phyloP scores from a whole-genome alignment of 352 stramenopile genomes.

The Hyaloperonospora brassicae region DNA sequence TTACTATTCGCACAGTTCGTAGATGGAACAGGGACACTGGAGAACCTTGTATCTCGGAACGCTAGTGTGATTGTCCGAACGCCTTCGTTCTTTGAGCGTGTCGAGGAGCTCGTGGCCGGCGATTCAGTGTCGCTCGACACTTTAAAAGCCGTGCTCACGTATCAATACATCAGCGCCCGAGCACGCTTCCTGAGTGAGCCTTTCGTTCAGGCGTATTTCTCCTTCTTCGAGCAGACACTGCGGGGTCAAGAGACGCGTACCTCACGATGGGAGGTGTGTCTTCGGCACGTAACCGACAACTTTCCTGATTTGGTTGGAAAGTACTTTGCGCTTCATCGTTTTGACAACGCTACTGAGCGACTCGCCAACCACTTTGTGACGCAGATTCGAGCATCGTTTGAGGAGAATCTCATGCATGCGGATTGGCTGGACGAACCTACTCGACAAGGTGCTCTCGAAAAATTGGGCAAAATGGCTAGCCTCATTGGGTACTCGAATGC shows the following conservation, averaged over 20 bases:
- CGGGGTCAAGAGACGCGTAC: slow-evolving; percentile 79
- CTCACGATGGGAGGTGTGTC: slow-evolving; percentile 86
- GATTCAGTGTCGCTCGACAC: slow-evolving; percentile 37
- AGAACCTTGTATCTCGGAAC: no score
- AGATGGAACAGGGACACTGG: no score
- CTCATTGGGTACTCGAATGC: no score
- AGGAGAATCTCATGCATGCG: no score
- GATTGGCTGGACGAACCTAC: no score
- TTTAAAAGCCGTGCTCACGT: slow-evolving; percentile 39
- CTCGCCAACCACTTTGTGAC: slow-evolving; percentile 81
- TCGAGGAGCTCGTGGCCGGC: slow-evolving; percentile 37
- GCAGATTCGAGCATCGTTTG: no score
- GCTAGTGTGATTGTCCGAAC: no score
- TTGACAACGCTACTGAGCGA: slow-evolving; percentile 74
- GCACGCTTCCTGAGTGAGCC: no score
- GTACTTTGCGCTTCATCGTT: slow-evolving; percentile 87
- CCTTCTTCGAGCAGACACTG: slow-evolving; percentile 80
- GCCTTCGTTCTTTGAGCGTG: slow-evolving; percentile 43
- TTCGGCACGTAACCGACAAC: slow-evolving; percentile 41
- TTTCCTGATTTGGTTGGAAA: slow-evolving; percentile 82
- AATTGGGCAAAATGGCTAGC: no score
- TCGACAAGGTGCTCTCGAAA: no score
- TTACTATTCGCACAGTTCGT: no score
- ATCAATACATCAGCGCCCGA: slow-evolving; percentile 42
- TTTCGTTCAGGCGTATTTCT: slow-evolving; percentile 85